Evolutionary conservation across 805 yeast genomes (phyloP).

Genomic region (Pichia ethanolica): DNA sequence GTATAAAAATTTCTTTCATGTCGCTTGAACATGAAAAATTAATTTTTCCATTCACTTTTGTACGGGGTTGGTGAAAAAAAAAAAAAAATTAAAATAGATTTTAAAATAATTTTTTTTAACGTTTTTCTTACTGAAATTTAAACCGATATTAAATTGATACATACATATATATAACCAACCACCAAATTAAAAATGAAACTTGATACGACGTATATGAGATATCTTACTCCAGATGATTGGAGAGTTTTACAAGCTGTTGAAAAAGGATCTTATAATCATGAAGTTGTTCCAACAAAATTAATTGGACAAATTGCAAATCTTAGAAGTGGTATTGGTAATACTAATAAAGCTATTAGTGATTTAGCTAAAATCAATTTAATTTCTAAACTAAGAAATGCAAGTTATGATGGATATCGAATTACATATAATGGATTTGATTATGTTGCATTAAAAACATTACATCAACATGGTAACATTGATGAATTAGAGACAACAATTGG

Average conservation of each 20-base stretch:
- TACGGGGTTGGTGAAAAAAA: too few species aligned
- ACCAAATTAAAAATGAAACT: constrained; percentile 59
- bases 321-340: constrained; percentile 59
- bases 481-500: constrained; percentile 86
- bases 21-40: too few species aligned
- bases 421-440: constrained; percentile 90
- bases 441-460: constrained; percentile 78
- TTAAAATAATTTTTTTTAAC: too few species aligned
- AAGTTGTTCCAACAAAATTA: constrained; percentile 83
- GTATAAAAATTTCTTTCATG: too few species aligned
- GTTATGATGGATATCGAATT: constrained; percentile 88
- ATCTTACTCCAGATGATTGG: constrained; percentile 85
- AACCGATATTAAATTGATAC: too few species aligned
- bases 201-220: constrained; percentile 90
- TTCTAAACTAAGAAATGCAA: constrained; percentile 77
- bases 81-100: too few species aligned
- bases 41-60: too few species aligned
- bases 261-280: constrained; percentile 86
- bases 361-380: constrained; percentile 81
- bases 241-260: constrained; percentile 84
- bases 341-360: constrained; percentile 72
- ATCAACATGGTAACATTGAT: constrained; percentile 63
- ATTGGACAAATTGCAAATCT: constrained; percentile 76
- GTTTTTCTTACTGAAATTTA: too few species aligned
- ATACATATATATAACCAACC: neutral